Evolutionary conservation across 805 yeast genomes (phyloP).

Genomic region (Saturnispora besseyi): DNA sequence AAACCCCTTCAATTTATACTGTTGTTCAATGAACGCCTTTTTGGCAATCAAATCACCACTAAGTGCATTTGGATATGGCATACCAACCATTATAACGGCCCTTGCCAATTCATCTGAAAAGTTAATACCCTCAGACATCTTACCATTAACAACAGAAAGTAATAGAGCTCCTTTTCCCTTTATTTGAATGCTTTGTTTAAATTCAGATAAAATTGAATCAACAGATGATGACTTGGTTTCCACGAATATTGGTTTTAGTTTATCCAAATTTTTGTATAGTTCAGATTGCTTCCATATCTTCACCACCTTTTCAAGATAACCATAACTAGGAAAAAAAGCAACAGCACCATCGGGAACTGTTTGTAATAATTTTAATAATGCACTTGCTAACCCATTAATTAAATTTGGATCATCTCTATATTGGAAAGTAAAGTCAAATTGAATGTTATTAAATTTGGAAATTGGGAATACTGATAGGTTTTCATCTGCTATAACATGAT

Average conservation of each 20-base stretch:
- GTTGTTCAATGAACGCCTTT: conserved; percentile 50
- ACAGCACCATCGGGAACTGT: conserved; percentile 69
- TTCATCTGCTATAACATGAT: conserved; percentile 69
- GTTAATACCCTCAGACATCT: conserved; percentile 87
- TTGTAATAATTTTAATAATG: conserved; percentile 34
- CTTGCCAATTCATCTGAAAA: conserved; percentile 84
- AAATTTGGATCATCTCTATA: conserved; percentile 41
- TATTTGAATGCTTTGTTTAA: conserved; percentile 34
- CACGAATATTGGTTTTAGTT: conserved; percentile 39
- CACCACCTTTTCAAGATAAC: conserved; percentile 48
- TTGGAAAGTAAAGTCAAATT: conserved; percentile 62
- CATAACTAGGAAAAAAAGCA: conserved; percentile 78
- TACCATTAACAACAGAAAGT: conserved; percentile 87
- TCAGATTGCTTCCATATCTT: conserved; percentile 40
- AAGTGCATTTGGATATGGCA: conserved; percentile 80
- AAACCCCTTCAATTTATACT: conserved; percentile 40
- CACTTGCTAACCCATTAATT: conserved; percentile 42
- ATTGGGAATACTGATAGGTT: conserved; percentile 59
- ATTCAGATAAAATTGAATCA: conserved; percentile 40
- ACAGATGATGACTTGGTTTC: conserved; percentile 46
- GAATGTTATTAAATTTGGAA: conserved; percentile 15
- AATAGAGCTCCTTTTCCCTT: conserved; percentile 49
- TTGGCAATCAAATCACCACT: conserved; percentile 77
- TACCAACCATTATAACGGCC: conserved; percentile 76
- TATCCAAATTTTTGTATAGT: conserved; percentile 28